Base-by-base conservation (phyloP, 106 monocot species). In the Dioscorea dumetorum region DNA sequence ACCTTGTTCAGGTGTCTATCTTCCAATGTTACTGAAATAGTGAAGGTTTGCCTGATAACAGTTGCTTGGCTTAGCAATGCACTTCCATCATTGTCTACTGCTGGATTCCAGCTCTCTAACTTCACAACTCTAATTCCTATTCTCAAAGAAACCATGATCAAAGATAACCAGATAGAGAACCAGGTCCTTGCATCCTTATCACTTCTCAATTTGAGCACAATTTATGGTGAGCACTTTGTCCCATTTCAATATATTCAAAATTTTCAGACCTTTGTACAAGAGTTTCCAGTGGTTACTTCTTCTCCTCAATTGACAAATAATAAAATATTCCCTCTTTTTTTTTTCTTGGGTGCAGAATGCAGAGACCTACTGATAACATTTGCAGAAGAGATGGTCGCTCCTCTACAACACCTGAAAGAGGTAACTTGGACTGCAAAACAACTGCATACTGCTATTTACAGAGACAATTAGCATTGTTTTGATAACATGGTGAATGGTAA, bases 11-110 rank as follows among this genome's bases (percentile, higher is more conserved):
- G 57, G 56, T 82, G 85, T 57, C 73, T 81, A 68, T 52, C 33
- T 49, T 79, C 66, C 16, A 24, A 28, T 32, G 64, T 70, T 54
- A 18, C 24, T 35, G 75, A 70, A 12, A 32, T 86, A 22, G 72
- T 70, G 17, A 66, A 50, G 54, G 24, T 57, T 12, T 79, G 85
- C 70, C 61, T 79, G 60, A 66, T 57, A 4, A 86, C 85, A 67
- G 68, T 65, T 0, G 79, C 76, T 48, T 79, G 85, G 85, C 50
- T 86, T 22, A 86, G 78, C 76, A 75, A 66, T 32, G 62, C 76
- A 67, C 72, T 86, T 32, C 24, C 67, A 16, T 76, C 72, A 19
- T 33, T 70, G 15, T 57, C 72, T 50, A 32, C 62, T 28, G 22
- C 78, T 21, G 73, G 76, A 19, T 22, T 62, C 24, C 69, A 77